Base-by-base conservation (phyloP, 2,329 filamentous ascomycete species). In the Diaporthe amygdali region DNA sequence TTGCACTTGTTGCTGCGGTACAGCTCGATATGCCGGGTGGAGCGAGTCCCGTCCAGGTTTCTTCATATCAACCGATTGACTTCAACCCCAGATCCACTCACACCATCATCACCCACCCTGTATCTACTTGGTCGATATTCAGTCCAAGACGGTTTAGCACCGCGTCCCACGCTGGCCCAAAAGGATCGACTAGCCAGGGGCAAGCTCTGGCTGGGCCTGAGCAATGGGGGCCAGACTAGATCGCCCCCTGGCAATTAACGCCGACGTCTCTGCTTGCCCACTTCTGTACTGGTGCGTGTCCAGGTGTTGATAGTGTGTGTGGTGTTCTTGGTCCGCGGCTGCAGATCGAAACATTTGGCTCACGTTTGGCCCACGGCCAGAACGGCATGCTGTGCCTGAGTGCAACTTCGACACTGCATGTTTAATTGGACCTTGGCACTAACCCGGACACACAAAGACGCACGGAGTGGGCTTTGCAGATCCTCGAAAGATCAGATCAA, bases 131-230 rank as follows among this genome's bases (percentile, higher is more conserved):
- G n/a, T 39, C 37, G 37, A 39, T 39, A 32, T 46, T 8, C 54
- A 44, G 39, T 47, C 59, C 59, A 63, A 63, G 25, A 3, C 20
- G 59, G 59, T 30, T 34, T 47, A 63, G 59, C 30, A 47, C 41
- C 41, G 59, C 32, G 41, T 34, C 59, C 59, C 59, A 17, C 22
- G 27, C 41, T 34, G 27, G 41, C 59, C 59, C 41, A 49, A 64
- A 64, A 37, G 59, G 59, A 68, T 47, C 44, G 22, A 59, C 66
- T 47, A 68, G 66, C 66, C 66, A 68, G 66, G 66, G 66, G 66
- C 39, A 68, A 39, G 41, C n/a, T 56, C 39, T 68, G 39, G n/a
- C 30, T 56, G 66, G 39, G 27, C 66, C 27, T 32, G 66, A 56
- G 52, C 39, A 32, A 47, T 56, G 30, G 25, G 15, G 1, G 37